phyloP scores from a whole-genome alignment of 1,284 basidiomycete genomes.

The Ceratobasidium sp. region DNA sequence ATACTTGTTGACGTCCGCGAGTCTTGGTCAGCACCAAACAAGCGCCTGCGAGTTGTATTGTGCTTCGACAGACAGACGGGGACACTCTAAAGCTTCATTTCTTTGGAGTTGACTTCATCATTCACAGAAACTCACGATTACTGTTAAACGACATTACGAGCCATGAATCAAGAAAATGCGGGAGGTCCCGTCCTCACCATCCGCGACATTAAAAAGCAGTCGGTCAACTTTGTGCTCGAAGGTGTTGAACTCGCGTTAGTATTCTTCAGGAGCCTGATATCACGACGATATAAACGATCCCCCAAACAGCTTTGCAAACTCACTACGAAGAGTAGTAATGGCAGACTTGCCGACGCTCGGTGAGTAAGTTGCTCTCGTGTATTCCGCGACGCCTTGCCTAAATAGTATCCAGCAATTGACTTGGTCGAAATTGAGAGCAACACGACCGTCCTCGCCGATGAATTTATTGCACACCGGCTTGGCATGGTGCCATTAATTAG shows the following conservation, averaged over 20 bases:
- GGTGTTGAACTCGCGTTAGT: slow-evolving; percentile 90
- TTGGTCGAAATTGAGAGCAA: slow-evolving; percentile 94
- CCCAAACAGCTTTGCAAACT: slow-evolving; percentile 78
- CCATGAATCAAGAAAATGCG: slow-evolving; percentile 23
- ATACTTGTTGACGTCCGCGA: neutral
- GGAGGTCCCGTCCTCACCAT: slow-evolving; percentile 51
- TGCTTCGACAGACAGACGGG: neutral
- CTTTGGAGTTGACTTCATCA: neutral
- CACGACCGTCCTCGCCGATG: slow-evolving; percentile 93
- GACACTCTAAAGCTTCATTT: neutral
- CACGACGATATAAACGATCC: slow-evolving; percentile 8
- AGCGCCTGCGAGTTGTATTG: slow-evolving; percentile 3
- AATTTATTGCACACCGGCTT: slow-evolving; percentile 95
- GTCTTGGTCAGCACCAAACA: slow-evolving; percentile 15
- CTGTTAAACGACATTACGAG: neutral
- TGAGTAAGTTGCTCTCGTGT: slow-evolving; percentile 54
- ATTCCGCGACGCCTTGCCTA: neutral
- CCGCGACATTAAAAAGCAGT: slow-evolving; percentile 77
- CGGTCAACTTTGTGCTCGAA: slow-evolving; percentile 86
- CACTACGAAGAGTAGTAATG: slow-evolving; percentile 87
- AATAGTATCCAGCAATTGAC: slow-evolving; percentile 77
- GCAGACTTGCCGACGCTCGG: slow-evolving; percentile 95
- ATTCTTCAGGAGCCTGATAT: slow-evolving; percentile 37
- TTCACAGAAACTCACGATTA: no score
- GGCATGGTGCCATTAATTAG: slow-evolving; percentile 94